Base-by-base conservation (phyloP, 2,329 filamentous ascomycete genomes). In the Paraconiothyrium brasiliense region DNA sequence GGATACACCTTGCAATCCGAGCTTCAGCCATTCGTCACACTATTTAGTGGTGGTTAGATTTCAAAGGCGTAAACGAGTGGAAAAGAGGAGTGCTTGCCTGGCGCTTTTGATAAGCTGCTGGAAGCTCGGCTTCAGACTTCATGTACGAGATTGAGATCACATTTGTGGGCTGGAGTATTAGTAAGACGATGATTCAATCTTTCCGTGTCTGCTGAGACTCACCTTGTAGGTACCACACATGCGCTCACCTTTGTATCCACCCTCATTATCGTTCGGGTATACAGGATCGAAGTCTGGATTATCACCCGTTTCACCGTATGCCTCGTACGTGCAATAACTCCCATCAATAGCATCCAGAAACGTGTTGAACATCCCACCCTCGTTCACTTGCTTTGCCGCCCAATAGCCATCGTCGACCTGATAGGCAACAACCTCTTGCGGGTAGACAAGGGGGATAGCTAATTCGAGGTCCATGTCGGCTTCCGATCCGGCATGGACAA, bases 121-220 rank as follows among this genome's bases (percentile, higher is more conserved):
- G 86, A 22, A 88, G 78, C 24, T 84, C 83, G 5, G 77, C 75
- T 73, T 89, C 86, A 47, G 83, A 80, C 46, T 83, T 83, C 50
- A 85, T 85, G 70, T 88, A 87, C 3, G 83, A 85, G 65, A 89
- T 84, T 41, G 81, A 83, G 62, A 87, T 82, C 7, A 87, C 85
- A 63, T 87, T 86, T 10, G 86, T 85, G 2, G 85, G 84, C 66
- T 56, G 27, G n/a, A 54, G 10, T 11, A 46, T 30, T 34, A 39
- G 37, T 34, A 8, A 10, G 41, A 9, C 10, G 11, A 14, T 8
- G 27, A 1, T 1, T 14, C 16, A 14, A 46, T 11, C n/a, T 46
- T 11, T 34, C 8, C 14, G 35, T 7, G 32, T 32, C 46, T 20
- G 6, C 9, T 7, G 24, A 24, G 16, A 39, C 37, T 30, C n/a